phyloP scores from a whole-genome alignment of 257 asterid species.

The Rauvolfia tetraphylla region DNA sequence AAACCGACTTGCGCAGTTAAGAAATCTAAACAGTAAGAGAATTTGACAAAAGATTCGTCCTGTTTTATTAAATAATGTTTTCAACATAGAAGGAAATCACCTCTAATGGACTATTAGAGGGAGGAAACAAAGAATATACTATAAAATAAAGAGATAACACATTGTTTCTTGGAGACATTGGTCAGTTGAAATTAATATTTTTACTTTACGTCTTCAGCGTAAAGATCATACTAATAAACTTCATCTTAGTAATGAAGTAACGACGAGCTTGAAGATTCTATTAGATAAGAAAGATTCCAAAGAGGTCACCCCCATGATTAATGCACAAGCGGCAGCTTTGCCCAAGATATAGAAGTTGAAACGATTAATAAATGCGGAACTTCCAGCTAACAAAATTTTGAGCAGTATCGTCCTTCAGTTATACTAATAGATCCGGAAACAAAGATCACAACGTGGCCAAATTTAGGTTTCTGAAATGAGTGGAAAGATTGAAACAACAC shows the following conservation, averaged over 20 bases:
- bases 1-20: no score
- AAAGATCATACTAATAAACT: not conserved
- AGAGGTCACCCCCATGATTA: not conserved
- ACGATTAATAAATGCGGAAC: not conserved
- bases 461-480: not conserved
- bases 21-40: not conserved
- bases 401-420: not conserved
- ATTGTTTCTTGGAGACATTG: not conserved
- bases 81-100: no score
- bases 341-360: not conserved
- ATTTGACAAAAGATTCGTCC: not conserved
- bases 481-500: not conserved
- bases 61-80: no score
- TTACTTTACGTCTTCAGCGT: not conserved
- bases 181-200: not conserved
- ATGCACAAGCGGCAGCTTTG: not conserved
- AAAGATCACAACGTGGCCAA: not conserved
- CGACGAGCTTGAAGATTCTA: not conserved
- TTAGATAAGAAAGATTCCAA: not conserved
- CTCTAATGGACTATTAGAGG: no score
- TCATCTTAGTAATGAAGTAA: not conserved
- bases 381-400: not conserved
- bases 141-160: no score
- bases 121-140: no score
- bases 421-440: not conserved